These are phyloP conservation scores for Kuraishia cidri DNA, from an alignment of 805 yeast species.

Conservation along the genomic window DNA sequence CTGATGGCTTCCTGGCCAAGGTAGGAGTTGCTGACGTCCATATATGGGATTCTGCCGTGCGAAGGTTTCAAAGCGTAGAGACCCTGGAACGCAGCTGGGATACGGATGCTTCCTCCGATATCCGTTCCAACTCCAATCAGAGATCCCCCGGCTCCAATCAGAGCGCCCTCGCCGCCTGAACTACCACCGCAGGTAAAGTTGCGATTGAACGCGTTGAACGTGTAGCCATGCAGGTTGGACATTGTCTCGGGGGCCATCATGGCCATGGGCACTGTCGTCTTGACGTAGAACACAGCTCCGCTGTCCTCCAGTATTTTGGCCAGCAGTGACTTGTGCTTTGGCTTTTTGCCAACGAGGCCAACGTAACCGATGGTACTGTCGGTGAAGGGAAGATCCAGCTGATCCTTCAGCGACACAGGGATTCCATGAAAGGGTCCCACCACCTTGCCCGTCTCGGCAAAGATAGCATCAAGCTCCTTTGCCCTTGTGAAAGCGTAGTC, in stretches of 20 bases:
- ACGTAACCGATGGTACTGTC: slow-evolving; percentile 31
- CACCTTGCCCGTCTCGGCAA: slow-evolving; percentile 31
- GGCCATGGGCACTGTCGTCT: slow-evolving; percentile 38
- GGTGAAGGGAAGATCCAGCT: slow-evolving; percentile 23
- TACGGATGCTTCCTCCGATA: slow-evolving; percentile 72
- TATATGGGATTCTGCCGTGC: slow-evolving; percentile 17
- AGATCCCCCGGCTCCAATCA: slow-evolving; percentile 27
- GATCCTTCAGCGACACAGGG: slow-evolving; percentile 49
- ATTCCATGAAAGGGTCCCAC: slow-evolving; percentile 56
- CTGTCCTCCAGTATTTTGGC: slow-evolving; percentile 22
- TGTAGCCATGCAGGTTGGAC: slow-evolving; percentile 30
- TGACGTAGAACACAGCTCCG: slow-evolving; percentile 42
- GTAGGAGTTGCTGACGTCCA: slow-evolving; percentile 23
- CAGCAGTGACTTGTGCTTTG: slow-evolving; percentile 24
- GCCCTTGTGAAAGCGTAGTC: slow-evolving; percentile 50
- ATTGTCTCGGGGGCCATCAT: slow-evolving; percentile 4
- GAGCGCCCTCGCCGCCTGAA: slow-evolving; percentile 74
- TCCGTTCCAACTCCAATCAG: slow-evolving; percentile 73
- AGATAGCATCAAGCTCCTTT: slow-evolving; percentile 39
- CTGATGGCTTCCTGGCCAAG: slow-evolving; percentile 28
- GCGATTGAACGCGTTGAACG: slow-evolving; percentile 27
- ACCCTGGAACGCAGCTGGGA: slow-evolving; percentile 58
- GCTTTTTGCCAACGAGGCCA: slow-evolving; percentile 20
- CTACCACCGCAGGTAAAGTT: slow-evolving; percentile 52
- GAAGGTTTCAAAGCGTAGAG: slow-evolving; percentile 76